Evolutionary conservation across 495 filamentous ascomycete genomes (phyloP).

Genomic region (Alectoria sarmentosa): DNA sequence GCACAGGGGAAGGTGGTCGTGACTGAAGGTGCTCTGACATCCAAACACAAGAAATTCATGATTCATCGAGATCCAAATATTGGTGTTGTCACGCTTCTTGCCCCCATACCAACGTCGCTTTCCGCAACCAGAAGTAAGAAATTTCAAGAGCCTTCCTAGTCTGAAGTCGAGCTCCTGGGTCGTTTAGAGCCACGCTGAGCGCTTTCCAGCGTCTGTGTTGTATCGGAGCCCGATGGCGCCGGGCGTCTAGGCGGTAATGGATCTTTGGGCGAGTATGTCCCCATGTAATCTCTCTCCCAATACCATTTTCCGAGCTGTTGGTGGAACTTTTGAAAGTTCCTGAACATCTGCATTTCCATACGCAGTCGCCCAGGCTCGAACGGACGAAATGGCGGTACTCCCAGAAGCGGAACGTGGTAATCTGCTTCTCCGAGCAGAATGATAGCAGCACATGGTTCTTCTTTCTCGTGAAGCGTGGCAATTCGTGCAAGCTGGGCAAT

Average conservation of each 20-base stretch:
- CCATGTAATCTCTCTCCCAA: conserved; percentile 5
- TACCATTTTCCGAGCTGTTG: too few species aligned
- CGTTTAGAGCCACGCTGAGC: background rate
- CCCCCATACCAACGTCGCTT: too few species aligned
- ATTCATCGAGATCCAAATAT: too few species aligned
- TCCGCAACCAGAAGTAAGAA: too few species aligned
- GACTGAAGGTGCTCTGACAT: too few species aligned
- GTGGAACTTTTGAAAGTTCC: background rate
- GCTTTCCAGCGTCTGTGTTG: background rate
- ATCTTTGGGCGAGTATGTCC: background rate
- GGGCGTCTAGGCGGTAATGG: background rate
- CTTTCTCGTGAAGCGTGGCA: background rate
- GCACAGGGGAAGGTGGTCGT: too few species aligned
- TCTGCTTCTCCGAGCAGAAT: conserved; percentile 11
- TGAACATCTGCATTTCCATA: background rate
- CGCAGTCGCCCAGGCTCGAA: background rate
- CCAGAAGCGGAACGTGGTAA: conserved; percentile 6
- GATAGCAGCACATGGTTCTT: background rate
- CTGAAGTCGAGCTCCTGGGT: background rate
- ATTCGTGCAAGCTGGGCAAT: background rate
- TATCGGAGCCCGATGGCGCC: background rate
- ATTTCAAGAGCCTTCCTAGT: background rate
- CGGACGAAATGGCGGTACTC: conserved; percentile 1
- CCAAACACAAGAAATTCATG: too few species aligned
- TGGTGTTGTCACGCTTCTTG: too few species aligned